phyloP scores from a whole-genome alignment of 768 basidiomycete genomes.

The Rhodotorula kratochvilovae region DNA sequence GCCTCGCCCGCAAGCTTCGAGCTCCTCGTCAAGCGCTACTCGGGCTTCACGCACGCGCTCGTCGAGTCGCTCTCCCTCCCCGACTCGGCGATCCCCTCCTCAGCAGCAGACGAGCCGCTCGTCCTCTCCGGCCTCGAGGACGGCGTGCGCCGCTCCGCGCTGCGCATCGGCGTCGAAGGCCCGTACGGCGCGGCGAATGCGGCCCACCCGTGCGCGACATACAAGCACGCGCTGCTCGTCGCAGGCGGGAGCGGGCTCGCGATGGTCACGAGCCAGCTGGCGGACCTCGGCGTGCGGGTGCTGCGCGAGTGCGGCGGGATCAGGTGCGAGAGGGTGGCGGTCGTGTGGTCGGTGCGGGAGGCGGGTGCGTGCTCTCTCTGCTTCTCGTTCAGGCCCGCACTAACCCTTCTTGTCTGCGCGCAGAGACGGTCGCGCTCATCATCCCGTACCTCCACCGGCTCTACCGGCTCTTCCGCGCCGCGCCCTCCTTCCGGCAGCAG shows the following conservation, averaged over 20 bases:
- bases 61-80: not conserved
- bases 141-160: not conserved
- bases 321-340: not conserved
- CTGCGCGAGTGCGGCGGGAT: not conserved
- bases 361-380: not conserved
- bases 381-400: not conserved
- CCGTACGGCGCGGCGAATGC: not conserved
- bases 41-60: conserved; percentile 9
- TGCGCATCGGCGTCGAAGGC: conserved; percentile 3
- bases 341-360: conserved; percentile 11
- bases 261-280: conserved; percentile 5
- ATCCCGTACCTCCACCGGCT: not conserved
- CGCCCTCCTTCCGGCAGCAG: not conserved
- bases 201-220: not conserved
- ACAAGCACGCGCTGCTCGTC: conserved; percentile 1
- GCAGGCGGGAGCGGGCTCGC: conserved; percentile 11
- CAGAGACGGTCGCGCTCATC: not conserved
- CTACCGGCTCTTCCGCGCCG: not conserved
- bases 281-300: not conserved
- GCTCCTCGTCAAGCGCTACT: conserved; percentile 18
- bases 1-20: not conserved
- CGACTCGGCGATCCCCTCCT: not conserved
- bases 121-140: not conserved
- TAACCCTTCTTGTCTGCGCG: not conserved
- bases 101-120: not conserved